Conservation (phyloP, 2,329 filamentous ascomycete species). For the Berkeleyomyces basicola region DNA sequence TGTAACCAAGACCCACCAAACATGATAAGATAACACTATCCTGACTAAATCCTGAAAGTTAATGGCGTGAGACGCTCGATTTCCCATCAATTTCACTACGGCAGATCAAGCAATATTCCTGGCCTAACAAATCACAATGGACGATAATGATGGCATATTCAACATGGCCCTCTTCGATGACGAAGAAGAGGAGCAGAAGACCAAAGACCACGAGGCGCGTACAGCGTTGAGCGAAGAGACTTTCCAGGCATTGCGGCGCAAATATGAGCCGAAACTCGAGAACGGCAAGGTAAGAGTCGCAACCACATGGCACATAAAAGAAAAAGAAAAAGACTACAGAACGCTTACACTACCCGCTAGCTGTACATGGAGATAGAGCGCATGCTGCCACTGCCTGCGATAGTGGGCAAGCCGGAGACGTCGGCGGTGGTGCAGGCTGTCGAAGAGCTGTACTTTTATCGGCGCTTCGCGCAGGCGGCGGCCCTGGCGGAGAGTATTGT, state of each 20-base stretch:
- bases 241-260: conserved; percentile 29
- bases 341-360: conserved; percentile 17
- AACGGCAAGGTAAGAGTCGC: conserved; percentile 33
- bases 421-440: conserved; percentile 38
- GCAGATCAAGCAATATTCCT: background rate
- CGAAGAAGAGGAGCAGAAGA: conserved; percentile 17
- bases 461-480: conserved; percentile 29
- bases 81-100: no score
- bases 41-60: no score
- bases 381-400: conserved; percentile 24
- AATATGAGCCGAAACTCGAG: conserved; percentile 33
- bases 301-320: background rate
- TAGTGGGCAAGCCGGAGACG: conserved; percentile 28
- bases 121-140: conserved; percentile 1
- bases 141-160: conserved; percentile 21
- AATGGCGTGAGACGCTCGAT: no score
- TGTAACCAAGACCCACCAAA: no score
- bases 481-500: conserved; percentile 23
- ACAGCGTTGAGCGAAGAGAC: conserved; percentile 33
- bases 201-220: conserved; percentile 19
- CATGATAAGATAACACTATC: no score
- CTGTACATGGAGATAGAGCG: no score
- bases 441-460: conserved; percentile 41
- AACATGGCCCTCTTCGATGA: conserved; percentile 22
- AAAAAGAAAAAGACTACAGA: conserved; percentile 26